Percentiles rank a stretch among this genome's conserved stretches.
Conservation (phyloP, 345 rosid genomes). For the rapeseed (Brassica napus) region DNA sequence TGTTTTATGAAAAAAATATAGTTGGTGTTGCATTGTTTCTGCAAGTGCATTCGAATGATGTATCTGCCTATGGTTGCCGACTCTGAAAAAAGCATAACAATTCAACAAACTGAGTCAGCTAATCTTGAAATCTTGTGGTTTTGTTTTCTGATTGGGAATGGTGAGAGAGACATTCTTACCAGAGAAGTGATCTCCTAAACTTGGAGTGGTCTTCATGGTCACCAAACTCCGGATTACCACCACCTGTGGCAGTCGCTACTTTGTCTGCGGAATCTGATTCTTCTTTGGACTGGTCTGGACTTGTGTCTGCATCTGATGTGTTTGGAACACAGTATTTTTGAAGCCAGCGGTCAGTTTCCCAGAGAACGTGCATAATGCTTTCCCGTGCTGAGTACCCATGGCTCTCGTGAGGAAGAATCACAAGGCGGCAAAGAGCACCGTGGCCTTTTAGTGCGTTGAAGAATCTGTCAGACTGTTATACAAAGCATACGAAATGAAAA, state of each 20-base stretch:
- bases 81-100: background rate
- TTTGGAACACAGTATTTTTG: conserved; percentile 75
- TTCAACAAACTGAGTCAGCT: background rate
- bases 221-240: conserved; percentile 55
- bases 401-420: conserved; percentile 93
- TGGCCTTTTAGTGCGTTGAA: conserved; percentile 95
- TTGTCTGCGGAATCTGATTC: conserved; percentile 48
- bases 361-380: conserved; percentile 96
- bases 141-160: background rate
- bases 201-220: conserved; percentile 27
- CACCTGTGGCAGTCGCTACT: conserved; percentile 55
- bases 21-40: background rate
- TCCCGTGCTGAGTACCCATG: conserved; percentile 92
- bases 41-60: background rate
- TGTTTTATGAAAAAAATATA: background rate
- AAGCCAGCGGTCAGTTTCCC: conserved; percentile 99
- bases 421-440: conserved; percentile 88
- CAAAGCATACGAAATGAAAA: conserved; percentile 23
- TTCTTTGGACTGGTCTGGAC: conserved; percentile 41
- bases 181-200: conserved; percentile 58
- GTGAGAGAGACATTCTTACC: conserved; percentile 12
- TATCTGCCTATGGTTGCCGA: background rate
- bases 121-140: background rate
- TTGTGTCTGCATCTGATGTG: conserved; percentile 50
- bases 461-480: conserved; percentile 83